phyloP scores from a whole-genome alignment of 2,329 filamentous ascomycete species.

The Ophiosphaerella herpotricha region DNA sequence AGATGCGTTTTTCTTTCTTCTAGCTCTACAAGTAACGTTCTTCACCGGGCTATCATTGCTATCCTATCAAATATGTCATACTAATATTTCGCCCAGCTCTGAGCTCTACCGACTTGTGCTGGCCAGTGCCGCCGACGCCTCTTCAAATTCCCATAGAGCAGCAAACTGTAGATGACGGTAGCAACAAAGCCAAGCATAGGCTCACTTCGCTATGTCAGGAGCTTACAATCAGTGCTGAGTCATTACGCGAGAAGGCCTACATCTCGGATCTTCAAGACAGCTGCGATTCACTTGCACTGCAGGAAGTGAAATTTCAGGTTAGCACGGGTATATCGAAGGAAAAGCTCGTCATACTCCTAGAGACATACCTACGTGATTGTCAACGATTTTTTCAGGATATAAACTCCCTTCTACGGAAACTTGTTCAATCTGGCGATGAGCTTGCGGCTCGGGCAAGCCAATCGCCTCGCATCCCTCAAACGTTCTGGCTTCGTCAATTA shows the following conservation, averaged over 20 bases:
- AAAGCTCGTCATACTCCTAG: too few relatives aligned
- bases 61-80: too few relatives aligned
- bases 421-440: background rate
- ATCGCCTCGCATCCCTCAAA: conserved; percentile 20
- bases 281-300: background rate
- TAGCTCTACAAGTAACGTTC: too few relatives aligned
- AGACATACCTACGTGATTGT: too few relatives aligned
- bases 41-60: too few relatives aligned
- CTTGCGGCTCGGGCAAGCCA: background rate
- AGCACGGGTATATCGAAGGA: background rate
- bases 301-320: background rate
- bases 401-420: background rate
- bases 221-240: background rate
- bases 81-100: too few relatives aligned
- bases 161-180: background rate
- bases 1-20: too few relatives aligned
- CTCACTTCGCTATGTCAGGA: background rate
- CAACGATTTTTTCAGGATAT: too few relatives aligned
- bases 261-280: background rate
- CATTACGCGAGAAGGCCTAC: background rate
- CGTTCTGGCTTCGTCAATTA: conserved; percentile 26
- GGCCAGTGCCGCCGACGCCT: too few relatives aligned
- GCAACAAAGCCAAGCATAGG: background rate
- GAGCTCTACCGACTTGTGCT: too few relatives aligned
- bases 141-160: too few relatives aligned